Base-by-base conservation (phyloP, 768 basidiomycete genomes). In the Tricholoma flavovirens region DNA sequence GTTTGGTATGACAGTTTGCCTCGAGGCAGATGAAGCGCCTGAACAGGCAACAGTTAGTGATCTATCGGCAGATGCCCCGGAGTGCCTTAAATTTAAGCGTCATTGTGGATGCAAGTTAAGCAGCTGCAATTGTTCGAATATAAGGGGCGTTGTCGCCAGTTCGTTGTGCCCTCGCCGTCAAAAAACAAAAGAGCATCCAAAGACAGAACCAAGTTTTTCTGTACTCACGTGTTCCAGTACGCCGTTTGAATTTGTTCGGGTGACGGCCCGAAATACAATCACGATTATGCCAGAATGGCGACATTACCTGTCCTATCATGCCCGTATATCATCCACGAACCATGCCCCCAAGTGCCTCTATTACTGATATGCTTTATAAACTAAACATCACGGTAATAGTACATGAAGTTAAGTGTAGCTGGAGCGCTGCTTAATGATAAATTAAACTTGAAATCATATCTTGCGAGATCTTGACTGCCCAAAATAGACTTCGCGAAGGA, bases 1-100 rank as follows among this genome's bases (percentile, higher is more conserved):
- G 76, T 80, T 79, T 74, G 81, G 80, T 80, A 65, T 56, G 46
- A 49, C 46, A 49, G 46, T 30, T 42, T 64, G 72, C 72, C 73
- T 73, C 71, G 67, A 74, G 72, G 70, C 70, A 60, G 59, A 62
- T 65, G 35, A 22, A 45, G 17, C 32, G 42, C 53, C 53, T 60
- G 56, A 60, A 63, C 52, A 43, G 59, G 56, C 24, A 59, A 61
- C 40, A 57, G 49, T 24, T 24, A 53, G 51, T 64, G 63, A 62
- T 59, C 30, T 57, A 30, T 54, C 60, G 60, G 54, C 58, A 61
- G 58, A 53, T 58, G 51, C 53, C 58, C 62, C 55, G 49, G 55
- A 35, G 9, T 49, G 5, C 46, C 46, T 19, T 3, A 4, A 49
- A 17, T 30, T 49, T 29, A 30, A 29, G 8, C n/a, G 22, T 3